A percentile compares a stretch with the other conserved stretches of the same genome.
These are phyloP conservation scores for Candolleomyces eurysporus DNA, from an alignment of 768 basidiomycete genomes.

Conservation along the genomic window DNA sequence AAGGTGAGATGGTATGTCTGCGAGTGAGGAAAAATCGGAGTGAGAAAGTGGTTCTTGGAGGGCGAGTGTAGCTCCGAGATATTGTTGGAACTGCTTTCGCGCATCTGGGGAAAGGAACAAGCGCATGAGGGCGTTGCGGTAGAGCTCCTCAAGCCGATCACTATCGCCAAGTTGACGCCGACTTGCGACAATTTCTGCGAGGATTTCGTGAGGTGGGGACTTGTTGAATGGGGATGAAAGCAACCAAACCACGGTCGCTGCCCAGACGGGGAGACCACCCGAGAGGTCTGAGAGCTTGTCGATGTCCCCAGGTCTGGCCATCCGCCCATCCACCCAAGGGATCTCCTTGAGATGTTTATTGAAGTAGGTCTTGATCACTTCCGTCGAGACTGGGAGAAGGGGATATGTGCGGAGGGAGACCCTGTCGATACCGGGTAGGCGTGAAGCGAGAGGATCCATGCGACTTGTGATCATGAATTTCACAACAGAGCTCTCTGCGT, in stretches of 20 bases:
- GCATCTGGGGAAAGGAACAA: not conserved
- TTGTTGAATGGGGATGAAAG: not conserved
- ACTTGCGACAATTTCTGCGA: not conserved
- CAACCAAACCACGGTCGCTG: not conserved
- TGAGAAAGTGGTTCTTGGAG: not conserved
- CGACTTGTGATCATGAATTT: constrained; percentile 11
- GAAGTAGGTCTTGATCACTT: not conserved
- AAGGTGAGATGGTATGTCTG: not conserved
- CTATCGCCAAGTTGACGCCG: not conserved
- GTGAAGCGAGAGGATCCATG: not conserved
- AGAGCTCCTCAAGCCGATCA: not conserved
- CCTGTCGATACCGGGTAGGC: not conserved
- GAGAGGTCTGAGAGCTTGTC: not conserved
- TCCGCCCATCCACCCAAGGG: not conserved
- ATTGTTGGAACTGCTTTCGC: not conserved
- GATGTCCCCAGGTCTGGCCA: not conserved
- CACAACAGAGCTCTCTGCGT: not conserved
- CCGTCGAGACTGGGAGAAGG: not conserved
- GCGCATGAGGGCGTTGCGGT: not conserved
- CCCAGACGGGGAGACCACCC: not conserved
- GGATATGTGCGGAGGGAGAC: not conserved
- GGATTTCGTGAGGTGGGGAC: not conserved
- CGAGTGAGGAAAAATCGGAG: not conserved
- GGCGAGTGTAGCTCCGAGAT: not conserved
- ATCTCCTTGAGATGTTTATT: not conserved